Conservation (phyloP, 176 grass and related monocot genomes). For the Raddia distichophylla region DNA sequence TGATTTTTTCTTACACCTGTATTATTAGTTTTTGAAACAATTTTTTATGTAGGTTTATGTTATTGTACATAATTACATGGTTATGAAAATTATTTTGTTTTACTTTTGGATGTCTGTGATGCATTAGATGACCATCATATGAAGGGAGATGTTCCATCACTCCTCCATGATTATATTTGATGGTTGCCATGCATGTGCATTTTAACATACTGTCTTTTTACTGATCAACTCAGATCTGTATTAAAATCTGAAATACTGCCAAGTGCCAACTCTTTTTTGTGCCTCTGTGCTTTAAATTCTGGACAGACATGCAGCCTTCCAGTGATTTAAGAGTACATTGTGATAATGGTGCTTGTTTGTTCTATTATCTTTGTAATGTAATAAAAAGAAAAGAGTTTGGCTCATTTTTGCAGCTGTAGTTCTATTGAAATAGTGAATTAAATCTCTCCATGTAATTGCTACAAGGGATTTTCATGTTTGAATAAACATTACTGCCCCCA, state of each 20-base stretch:
- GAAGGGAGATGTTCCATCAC: neutral
- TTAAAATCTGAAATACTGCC: constrained; percentile 6
- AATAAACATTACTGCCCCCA: neutral
- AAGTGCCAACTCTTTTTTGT: neutral
- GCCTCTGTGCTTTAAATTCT: constrained; percentile 10
- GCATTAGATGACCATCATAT: constrained; percentile 12
- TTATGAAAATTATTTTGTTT: constrained; percentile 26
- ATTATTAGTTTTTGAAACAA: constrained; percentile 21
- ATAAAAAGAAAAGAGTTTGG: constrained; percentile 4
- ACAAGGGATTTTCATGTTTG: neutral
- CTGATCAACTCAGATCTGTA: neutral
- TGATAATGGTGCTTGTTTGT: neutral
- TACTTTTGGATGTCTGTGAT: constrained; percentile 17
- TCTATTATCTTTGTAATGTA: constrained; percentile 18
- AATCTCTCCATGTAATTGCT: constrained; percentile 1
- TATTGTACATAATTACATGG: neutral
- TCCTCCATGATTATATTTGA: constrained; percentile 17
- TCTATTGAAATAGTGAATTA: constrained; percentile 13
- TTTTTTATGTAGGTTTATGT: constrained; percentile 17
- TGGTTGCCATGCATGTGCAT: neutral
- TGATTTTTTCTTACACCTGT: constrained; percentile 16
- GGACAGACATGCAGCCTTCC: constrained; percentile 12
- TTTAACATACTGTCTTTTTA: neutral
- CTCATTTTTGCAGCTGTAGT: neutral
- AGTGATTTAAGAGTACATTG: constrained; percentile 19